Base-by-base conservation (phyloP, 805 yeast genomes). In the Teunomyces kruisii region DNA sequence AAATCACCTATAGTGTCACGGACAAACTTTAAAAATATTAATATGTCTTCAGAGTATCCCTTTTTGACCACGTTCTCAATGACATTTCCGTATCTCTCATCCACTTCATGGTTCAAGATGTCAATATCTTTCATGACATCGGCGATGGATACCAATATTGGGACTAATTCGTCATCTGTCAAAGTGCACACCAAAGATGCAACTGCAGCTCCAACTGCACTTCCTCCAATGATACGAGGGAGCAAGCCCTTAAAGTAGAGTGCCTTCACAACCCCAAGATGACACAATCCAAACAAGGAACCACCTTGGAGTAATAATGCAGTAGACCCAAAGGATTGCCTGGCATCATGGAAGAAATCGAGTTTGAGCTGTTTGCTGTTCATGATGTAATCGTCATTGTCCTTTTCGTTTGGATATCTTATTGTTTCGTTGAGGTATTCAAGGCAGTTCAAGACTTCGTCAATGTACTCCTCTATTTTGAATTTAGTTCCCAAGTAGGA, bases 221-320 rank as follows among this genome's bases (percentile, higher is more conserved):
- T 86, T 0, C 99, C 99, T 6, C 92, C 87, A 16, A 92, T 81
- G 2, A 94, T 86, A 33, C 86, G 70, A 0, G 99, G 99, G 42
- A 94, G 70, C 31, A 91, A 67, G 1, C 86, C 84, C 50, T 85
- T 82, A 51, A 78, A 76, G 48, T 84, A 79, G n/a, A 94, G 70
- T 0, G 94, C 92, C 50, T 86, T 85, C 7, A 92, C 87, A 1
- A 91, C 96, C 1, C 99, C 99, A 29, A 94, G 61, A 63, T 94
- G 99, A 56, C 96, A 91, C 49, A 94, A 69, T 0, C 99, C 98
- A 68, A 92, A 94, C 16, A 94, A 68, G 0, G 97, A 86, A 2
- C 99, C 98, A 24, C 99, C 99, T 65, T 94, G 97, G 19, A 94
- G 70, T 31, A 92, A 80, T 45, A 94, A 71, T 0, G 97, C 97